These are phyloP conservation scores for Phytophthora aleatoria DNA, from an alignment of 352 stramenopile species.

Conservation along the genomic window DNA sequence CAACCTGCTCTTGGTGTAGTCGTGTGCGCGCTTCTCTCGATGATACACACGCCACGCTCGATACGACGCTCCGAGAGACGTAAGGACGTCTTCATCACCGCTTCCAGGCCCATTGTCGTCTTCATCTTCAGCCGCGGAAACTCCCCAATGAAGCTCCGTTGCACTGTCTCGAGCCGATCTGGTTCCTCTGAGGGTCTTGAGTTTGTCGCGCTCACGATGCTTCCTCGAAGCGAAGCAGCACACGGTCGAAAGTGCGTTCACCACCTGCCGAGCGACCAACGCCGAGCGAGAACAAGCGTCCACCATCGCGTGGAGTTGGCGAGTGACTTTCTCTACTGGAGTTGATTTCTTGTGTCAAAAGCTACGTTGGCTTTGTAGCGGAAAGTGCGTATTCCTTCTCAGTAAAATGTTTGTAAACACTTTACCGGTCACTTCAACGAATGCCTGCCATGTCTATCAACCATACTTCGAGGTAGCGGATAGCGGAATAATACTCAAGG, in stretches of 20 bases:
- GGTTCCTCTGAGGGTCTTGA: constrained; percentile 22
- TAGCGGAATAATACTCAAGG: no score
- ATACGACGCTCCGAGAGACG: constrained; percentile 34
- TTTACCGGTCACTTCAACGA: neutral
- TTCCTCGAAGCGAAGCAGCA: constrained; percentile 27
- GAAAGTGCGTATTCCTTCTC: constrained; percentile 2
- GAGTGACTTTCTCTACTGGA: constrained; percentile 1
- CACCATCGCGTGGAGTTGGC: neutral
- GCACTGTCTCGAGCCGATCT: constrained; percentile 16
- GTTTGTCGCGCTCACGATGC: constrained; percentile 20
- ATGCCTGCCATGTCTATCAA: neutral
- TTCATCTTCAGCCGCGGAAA: constrained; percentile 2
- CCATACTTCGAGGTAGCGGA: no score
- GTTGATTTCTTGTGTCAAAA: neutral
- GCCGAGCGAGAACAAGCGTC: constrained; percentile 14
- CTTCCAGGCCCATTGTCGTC: constrained; percentile 29
- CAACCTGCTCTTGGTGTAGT: constrained; percentile 39
- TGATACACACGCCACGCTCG: constrained; percentile 34
- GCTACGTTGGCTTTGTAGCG: neutral
- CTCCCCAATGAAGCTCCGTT: constrained; percentile 9
- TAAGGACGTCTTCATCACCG: constrained; percentile 39
- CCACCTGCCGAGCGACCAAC: constrained; percentile 17
- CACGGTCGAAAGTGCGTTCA: constrained; percentile 7
- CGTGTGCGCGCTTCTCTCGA: constrained; percentile 39
- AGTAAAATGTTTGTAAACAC: neutral